These are phyloP conservation scores for Verticillium dahliae DNA, from an alignment of 2,329 filamentous ascomycete genomes.

Conservation along the genomic window DNA sequence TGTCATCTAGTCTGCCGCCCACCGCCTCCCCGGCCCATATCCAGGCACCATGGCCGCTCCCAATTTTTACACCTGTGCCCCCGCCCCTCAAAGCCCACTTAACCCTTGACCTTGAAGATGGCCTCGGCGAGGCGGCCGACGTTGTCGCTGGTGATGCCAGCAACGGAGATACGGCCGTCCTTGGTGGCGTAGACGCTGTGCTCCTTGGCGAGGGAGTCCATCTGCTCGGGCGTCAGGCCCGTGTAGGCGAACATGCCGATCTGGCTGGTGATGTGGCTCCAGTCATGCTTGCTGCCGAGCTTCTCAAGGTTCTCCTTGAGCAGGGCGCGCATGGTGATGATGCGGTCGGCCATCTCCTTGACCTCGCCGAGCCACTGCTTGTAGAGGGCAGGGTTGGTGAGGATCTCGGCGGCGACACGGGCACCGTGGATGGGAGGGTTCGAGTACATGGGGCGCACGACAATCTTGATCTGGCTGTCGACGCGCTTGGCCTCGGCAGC, in stretches of 20 bases:
- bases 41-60: not conserved
- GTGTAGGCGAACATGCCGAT: constrained; percentile 99
- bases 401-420: constrained; percentile 85
- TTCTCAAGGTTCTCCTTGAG: constrained; percentile 93
- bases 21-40: not conserved
- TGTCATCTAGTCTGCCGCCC: not conserved
- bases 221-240: constrained; percentile 82
- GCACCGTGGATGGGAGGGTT: constrained; percentile 97
- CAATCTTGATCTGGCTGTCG: constrained; percentile 96
- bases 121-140: constrained; percentile 75
- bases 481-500: constrained; percentile 91
- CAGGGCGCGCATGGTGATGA: constrained; percentile 94
- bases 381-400: constrained; percentile 79
- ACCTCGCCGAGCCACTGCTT: constrained; percentile 94
- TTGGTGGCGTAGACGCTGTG: constrained; percentile 97
- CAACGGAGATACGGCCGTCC: constrained; percentile 80
- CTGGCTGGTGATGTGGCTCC: constrained; percentile 97
- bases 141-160: constrained; percentile 74
- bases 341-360: constrained; percentile 98
- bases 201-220: constrained; percentile 86
- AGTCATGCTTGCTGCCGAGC: constrained; percentile 93
- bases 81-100: constrained; percentile 13
- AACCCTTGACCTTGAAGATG: constrained; percentile 78
- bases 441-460: constrained; percentile 94
- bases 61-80: too few species aligned